phyloP scores from a whole-genome alignment of 805 yeast genomes.

The Candida broadrunensis region DNA sequence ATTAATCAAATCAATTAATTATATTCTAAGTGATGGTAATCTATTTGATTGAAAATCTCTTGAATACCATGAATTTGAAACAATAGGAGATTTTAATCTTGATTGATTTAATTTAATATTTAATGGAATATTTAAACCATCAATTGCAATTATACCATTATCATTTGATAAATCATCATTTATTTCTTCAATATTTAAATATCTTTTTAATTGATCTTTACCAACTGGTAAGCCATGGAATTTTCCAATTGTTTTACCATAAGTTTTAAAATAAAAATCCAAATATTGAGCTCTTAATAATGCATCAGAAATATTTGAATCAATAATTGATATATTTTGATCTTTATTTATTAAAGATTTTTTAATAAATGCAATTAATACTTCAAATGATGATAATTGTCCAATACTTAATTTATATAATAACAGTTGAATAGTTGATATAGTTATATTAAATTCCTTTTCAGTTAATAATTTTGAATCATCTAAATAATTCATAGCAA shows the following conservation, averaged over 20 bases:
- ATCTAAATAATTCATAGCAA: constrained; percentile 29
- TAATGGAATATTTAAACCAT: not conserved
- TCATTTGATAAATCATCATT: not conserved
- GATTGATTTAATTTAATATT: not conserved
- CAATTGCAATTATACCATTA: not conserved
- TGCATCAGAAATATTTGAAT: constrained; percentile 39
- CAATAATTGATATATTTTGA: constrained; percentile 46
- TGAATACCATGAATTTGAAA: not conserved
- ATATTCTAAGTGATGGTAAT: not conserved
- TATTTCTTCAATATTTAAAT: not conserved
- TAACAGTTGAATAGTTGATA: constrained; percentile 25
- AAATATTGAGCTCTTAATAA: constrained; percentile 50
- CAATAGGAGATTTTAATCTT: not conserved
- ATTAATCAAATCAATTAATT: no score
- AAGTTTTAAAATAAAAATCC: constrained; percentile 46
- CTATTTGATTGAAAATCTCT: not conserved
- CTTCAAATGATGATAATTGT: constrained; percentile 31
- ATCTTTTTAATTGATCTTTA: not conserved
- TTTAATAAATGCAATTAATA: constrained; percentile 39
- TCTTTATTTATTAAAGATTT: constrained; percentile 42
- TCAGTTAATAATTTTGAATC: constrained; percentile 29
- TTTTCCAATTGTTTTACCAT: constrained; percentile 55
- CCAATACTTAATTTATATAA: constrained; percentile 28
- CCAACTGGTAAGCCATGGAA: constrained; percentile 62
- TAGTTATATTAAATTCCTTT: constrained; percentile 36